Conservation (phyloP, 148 eudicot genomes). For the Fagopyrum esculentum region DNA sequence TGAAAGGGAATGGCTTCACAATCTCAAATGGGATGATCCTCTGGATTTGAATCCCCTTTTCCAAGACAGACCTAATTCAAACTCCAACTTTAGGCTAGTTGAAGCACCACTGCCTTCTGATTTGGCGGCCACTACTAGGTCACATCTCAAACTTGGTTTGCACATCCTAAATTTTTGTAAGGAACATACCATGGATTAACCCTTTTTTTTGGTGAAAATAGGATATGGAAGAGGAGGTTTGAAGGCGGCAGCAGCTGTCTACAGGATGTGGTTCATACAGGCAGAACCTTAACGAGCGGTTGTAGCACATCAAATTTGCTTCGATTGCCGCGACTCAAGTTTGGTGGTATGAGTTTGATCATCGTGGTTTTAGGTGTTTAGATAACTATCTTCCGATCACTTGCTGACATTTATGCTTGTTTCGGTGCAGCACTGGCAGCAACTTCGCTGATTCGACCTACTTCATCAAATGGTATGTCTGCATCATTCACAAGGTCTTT, state of each 20-base stretch:
- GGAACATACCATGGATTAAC: not conserved
- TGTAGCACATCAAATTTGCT: conserved; percentile 1
- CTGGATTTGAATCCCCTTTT: not conserved
- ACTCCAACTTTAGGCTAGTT: conserved; percentile 17
- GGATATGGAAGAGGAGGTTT: not conserved
- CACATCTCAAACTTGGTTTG: not conserved
- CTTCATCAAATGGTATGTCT: not conserved
- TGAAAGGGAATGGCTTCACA: conserved; percentile 19
- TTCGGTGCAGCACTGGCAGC: conserved; percentile 4
- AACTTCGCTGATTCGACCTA: not conserved
- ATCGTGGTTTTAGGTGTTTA: not conserved
- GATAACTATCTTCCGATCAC: not conserved
- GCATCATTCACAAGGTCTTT: not conserved
- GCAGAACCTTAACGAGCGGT: not conserved
- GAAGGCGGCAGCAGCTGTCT: not conserved
- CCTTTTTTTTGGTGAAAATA: not conserved
- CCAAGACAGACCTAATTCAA: conserved; percentile 14
- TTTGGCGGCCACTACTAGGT: conserved; percentile 22
- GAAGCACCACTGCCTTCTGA: conserved; percentile 21
- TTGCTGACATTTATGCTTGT: not conserved
- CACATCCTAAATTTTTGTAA: not conserved
- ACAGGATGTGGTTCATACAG: not conserved
- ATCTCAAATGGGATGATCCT: conserved; percentile 17
- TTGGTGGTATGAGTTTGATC: not conserved
- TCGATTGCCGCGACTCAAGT: not conserved